A percentile compares a stretch with the other conserved stretches of the same genome.
Evolutionary conservation across 2,329 filamentous ascomycete genomes (phyloP).

Genomic region (Nemania sp.): DNA sequence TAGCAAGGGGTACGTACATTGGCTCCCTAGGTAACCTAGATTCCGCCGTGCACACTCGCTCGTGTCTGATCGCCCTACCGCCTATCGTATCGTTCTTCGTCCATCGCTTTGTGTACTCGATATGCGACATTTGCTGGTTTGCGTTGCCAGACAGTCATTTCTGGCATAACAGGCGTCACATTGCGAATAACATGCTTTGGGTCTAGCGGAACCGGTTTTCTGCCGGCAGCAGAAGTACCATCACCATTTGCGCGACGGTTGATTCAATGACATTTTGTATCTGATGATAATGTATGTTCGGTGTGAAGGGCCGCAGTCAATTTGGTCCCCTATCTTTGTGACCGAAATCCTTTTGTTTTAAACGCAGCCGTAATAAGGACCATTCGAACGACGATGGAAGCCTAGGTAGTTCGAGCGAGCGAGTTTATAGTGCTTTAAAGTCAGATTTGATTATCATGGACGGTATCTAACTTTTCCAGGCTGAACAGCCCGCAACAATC

Average conservation of each 20-base stretch:
- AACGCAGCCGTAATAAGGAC: neutral
- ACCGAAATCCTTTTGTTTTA: conserved; percentile 2
- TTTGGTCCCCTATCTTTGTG: neutral
- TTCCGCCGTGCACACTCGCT: conserved; percentile 39
- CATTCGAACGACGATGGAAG: neutral
- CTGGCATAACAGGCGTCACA: neutral
- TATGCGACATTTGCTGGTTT: too few relatives aligned
- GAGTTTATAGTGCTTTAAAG: conserved; percentile 21
- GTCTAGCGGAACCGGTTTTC: neutral
- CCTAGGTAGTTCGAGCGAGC: conserved; percentile 34
- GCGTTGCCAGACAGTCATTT: too few relatives aligned
- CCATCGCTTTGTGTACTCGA: too few relatives aligned
- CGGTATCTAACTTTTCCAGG: conserved; percentile 46
- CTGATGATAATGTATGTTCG: neutral
- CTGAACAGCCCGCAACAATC: conserved; percentile 51
- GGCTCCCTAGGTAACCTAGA: conserved; percentile 80
- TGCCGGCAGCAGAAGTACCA: neutral
- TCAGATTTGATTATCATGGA: conserved; percentile 8
- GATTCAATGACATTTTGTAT: neutral
- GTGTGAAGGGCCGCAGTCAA: neutral
- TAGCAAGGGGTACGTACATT: conserved; percentile 97
- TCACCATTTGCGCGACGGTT: neutral
- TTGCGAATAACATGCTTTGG: neutral
- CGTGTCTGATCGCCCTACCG: conserved; percentile 23
- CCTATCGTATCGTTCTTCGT: conserved; percentile 5